Percentiles rank a stretch among this genome's conserved stretches.
Evolutionary conservation across 2,329 filamentous ascomycete genomes (phyloP).

Genomic region (Monilinia laxa): DNA sequence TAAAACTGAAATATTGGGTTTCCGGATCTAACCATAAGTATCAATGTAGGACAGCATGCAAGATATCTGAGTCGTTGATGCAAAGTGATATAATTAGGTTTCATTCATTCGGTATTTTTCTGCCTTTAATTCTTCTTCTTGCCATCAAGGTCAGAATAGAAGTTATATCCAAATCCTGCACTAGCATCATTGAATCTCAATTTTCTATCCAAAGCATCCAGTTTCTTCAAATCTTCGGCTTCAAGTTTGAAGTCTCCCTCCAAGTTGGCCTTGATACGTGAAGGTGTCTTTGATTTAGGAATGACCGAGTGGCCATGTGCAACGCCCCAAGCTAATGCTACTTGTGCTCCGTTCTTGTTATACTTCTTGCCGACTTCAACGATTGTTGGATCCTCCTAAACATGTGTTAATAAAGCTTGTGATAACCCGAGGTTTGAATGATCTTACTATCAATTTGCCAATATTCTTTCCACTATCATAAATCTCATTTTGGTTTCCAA

Average conservation of each 20-base stretch:
- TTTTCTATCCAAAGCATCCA: conserved; percentile 54
- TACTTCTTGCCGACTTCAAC: conserved; percentile 55
- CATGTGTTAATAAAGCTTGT: neutral
- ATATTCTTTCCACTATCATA: conserved; percentile 59
- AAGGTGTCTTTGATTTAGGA: conserved; percentile 61
- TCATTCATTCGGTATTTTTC: neutral
- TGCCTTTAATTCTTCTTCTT: conserved; percentile 42
- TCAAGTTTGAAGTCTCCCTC: conserved; percentile 62
- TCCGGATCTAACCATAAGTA: neutral
- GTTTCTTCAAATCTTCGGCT: conserved; percentile 56
- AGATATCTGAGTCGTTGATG: neutral
- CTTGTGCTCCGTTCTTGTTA: conserved; percentile 56
- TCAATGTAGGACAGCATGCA: neutral
- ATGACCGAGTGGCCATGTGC: conserved; percentile 57
- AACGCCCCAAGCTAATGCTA: conserved; percentile 59
- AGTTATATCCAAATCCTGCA: conserved; percentile 55
- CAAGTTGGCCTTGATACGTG: conserved; percentile 62
- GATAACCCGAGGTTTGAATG: too few species aligned
- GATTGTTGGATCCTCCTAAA: conserved; percentile 52
- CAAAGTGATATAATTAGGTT: neutral
- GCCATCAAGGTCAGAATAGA: conserved; percentile 59
- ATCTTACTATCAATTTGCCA: conserved; percentile 46
- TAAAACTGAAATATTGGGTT: conserved; percentile 13
- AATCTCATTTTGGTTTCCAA: conserved; percentile 59
- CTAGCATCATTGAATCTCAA: conserved; percentile 61